These are phyloP conservation scores for Phlebiopsis flavidoalba DNA, from an alignment of 768 basidiomycete species.

Conservation along the genomic window DNA sequence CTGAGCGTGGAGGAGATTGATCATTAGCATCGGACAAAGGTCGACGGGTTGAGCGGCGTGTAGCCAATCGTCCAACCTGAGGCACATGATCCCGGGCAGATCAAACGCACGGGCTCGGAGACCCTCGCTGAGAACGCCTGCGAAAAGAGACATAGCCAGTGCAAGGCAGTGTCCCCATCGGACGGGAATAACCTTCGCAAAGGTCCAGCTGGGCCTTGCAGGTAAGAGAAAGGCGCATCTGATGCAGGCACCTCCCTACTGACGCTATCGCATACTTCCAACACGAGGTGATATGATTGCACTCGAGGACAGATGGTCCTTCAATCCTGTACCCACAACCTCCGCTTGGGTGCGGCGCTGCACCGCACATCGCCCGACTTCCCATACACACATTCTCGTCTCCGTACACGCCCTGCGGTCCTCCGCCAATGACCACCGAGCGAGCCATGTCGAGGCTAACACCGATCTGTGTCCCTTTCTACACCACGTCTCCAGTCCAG, in stretches of 20 bases:
- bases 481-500: not conserved
- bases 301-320: not conserved
- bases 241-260: slow-evolving; percentile 7
- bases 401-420: not conserved
- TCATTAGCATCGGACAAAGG: slow-evolving; percentile 5
- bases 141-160: slow-evolving; percentile 10
- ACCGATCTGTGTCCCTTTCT: not conserved
- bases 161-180: slow-evolving; percentile 9
- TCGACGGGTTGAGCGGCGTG: slow-evolving; percentile 12
- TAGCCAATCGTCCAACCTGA: slow-evolving; percentile 8
- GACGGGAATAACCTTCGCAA: slow-evolving; percentile 4
- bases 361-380: slow-evolving; percentile 4
- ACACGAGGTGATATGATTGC: slow-evolving; percentile 4
- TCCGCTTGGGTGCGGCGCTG: slow-evolving; percentile 1
- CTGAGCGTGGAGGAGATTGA: not conserved
- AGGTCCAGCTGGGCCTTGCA: slow-evolving; percentile 1
- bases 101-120: slow-evolving; percentile 9
- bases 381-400: not conserved
- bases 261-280: not conserved
- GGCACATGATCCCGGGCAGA: slow-evolving; percentile 6
- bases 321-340: slow-evolving; percentile 4
- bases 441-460: not conserved
- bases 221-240: slow-evolving; percentile 4
- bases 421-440: not conserved
- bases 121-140: slow-evolving; percentile 1